Evolutionary conservation across 805 yeast species (phyloP), one percentile per base, ranked within the genome.

Genomic region (Torulaspora quercuum): DNA sequence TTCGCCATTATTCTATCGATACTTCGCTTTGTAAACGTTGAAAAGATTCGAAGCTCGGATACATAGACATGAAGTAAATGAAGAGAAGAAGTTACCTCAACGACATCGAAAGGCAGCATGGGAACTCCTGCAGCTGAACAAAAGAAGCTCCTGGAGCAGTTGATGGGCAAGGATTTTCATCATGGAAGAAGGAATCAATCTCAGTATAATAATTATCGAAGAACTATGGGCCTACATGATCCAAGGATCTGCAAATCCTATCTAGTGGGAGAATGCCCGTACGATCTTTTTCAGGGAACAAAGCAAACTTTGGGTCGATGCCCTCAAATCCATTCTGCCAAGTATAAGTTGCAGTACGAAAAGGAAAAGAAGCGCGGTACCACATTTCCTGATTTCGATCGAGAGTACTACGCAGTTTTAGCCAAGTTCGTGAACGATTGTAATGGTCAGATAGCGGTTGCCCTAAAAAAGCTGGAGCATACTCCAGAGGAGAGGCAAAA

Each of bases 261-360:
- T 55, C 59, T 89, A n/a, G 85, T 86, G 10, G 95, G 92, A 0
- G 73, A 75, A 6, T 89, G 97, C 50, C 90, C 95, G 0, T 80
- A 83, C 57, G 96, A 88, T 45, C 58, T 88, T 30, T 84, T 89
- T 53, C 70, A 71, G 8, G 85, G 86, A 5, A 85, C 96, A 8
- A 88, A 87, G 57, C 82, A 82, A 53, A 85, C 82, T 53, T 61
- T 84, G 45, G 96, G 96, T 1, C 70, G 71, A 41, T 89, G 97
- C 55, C 85, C 86, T 0, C 73, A 72, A 47, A 61, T 80, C 12
- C 97, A 89, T 58, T 57, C 78, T 21, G 86, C 85, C 48, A 82
- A 82, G 46, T 78, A 79, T 53, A 82, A 78, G 55, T 58, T 84
- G 10, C 78, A 83, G 45, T 88, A 82, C 49, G 82, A 82, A 49